Evolutionary conservation across 805 yeast genomes (phyloP).

Genomic region (Nakazawaea sp.): DNA sequence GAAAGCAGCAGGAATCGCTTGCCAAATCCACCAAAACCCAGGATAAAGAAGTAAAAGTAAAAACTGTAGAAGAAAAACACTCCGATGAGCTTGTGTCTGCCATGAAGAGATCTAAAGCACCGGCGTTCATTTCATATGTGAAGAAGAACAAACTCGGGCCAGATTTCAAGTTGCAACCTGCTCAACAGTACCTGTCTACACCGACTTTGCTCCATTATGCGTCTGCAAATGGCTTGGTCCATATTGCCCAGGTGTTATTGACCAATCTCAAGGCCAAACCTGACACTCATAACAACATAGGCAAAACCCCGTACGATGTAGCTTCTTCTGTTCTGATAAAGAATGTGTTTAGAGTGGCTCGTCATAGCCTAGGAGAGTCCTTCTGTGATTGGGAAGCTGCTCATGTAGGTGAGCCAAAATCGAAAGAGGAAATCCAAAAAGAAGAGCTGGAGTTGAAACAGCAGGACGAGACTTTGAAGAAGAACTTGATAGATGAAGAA

Average conservation of each 20-base stretch:
- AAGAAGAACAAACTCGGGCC: conserved; percentile 48
- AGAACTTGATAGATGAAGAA: conserved; percentile 34
- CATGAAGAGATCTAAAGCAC: conserved; percentile 70
- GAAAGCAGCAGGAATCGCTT: conserved; percentile 23
- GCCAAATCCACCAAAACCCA: conserved; percentile 17
- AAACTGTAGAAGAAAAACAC: conserved; percentile 36
- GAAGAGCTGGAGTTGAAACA: conserved; percentile 30
- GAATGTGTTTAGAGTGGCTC: conserved; percentile 59
- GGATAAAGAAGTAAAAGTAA: conserved; percentile 14
- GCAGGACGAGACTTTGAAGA: conserved; percentile 30
- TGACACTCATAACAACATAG: conserved; percentile 39
- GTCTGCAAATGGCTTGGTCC: conserved; percentile 55
- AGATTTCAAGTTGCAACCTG: conserved; percentile 52
- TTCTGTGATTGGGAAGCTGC: conserved; percentile 65
- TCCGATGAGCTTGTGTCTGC: conserved; percentile 52
- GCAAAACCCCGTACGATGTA: conserved; percentile 66
- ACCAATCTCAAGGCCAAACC: conserved; percentile 69
- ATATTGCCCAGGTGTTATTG: conserved; percentile 60
- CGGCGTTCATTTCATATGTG: conserved; percentile 58
- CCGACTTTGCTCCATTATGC: conserved; percentile 83
- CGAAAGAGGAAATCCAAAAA: conserved; percentile 49
- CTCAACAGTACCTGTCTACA: conserved; percentile 36
- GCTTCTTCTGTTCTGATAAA: conserved; percentile 38
- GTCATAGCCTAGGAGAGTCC: conserved; percentile 63
- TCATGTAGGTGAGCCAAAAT: conserved; percentile 53